Evolutionary conservation across 257 asterid species (phyloP), one percentile per base, ranked within the genome.

Genomic region (Ajuga chamaepitys): DNA sequence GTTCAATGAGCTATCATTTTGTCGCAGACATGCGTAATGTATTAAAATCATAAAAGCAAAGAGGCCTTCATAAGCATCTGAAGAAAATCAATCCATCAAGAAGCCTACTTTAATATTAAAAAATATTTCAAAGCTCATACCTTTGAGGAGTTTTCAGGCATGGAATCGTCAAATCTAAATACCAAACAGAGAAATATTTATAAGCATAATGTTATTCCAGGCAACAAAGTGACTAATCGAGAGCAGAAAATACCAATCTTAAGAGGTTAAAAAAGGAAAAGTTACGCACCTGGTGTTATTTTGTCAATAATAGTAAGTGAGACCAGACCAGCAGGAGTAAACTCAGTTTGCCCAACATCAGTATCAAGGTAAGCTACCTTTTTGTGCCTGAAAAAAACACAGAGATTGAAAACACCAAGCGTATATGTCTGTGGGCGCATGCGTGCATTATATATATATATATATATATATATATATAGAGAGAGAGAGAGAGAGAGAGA

Each of bases 331-430:
- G 96, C 95, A 67, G 96, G 85, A 50, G 96, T 94, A 75, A 94
- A 94, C 78, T 90, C 99, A 7, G 96, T 68, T 86, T 90, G 99
- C 58, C 97, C 97, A 74, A 88, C 96, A 79, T 94, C 99, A 44
- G 97, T 94, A 74, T 94, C 99, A 72, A 94, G 87, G 75, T 83
- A 94, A 78, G 95, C 96, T 68, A 90, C 97, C 42, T 72, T 88
- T 70, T 78, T 81, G 77, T 85, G 89, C 83, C 99, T 94, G 86
- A 72, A 67, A 68, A 13, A 62, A 42, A 26, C 71, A 32, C 9
- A n/a, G 46, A 40, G 32, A 25, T 45, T 3, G 16, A 34, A 13
- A 20, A 4, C 20, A 10, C 1, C n/a, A 65, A 24, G 4, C 1
- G n/a, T 28, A 55, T 52, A 57, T 26, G 46, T 20, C 34, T n/a